These are phyloP conservation scores for Aschersonia sp. DNA, from an alignment of 2,329 filamentous ascomycete genomes.

Conservation along the genomic window DNA sequence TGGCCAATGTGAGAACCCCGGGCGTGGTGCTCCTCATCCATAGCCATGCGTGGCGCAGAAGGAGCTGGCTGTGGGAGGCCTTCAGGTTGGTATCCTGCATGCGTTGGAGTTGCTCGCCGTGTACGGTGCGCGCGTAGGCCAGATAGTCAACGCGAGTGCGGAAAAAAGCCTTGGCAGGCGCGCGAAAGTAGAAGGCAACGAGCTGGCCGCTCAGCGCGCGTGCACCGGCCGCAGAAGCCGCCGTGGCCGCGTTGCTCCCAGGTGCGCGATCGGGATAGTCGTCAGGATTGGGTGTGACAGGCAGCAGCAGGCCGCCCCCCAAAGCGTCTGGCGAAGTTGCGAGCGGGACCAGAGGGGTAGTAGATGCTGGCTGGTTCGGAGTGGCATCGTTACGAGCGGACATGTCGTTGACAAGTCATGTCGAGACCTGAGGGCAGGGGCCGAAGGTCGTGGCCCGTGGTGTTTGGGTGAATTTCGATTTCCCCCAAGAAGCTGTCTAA, in stretches of 20 bases:
- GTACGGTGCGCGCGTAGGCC: constrained; percentile 39
- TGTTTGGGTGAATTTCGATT: too few relatives aligned
- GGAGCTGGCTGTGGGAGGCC: constrained; percentile 16
- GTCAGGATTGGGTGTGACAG: constrained; percentile 22
- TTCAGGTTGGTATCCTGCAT: constrained; percentile 13
- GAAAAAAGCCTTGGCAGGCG: constrained; percentile 87
- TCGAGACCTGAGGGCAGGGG: constrained; percentile 16
- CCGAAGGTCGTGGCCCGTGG: too few relatives aligned
- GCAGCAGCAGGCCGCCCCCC: constrained; percentile 33
- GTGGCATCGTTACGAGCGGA: constrained; percentile 16
- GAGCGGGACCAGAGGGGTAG: constrained; percentile 10
- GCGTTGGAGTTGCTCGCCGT: constrained; percentile 27
- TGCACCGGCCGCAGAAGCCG: constrained; percentile 73
- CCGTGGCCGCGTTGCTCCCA: constrained; percentile 44
- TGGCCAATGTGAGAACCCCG: constrained; percentile 51
- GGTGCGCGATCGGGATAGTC: constrained; percentile 29
- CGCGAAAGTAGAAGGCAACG: constrained; percentile 82
- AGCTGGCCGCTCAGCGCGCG: constrained; percentile 73
- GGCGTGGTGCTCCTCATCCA: constrained; percentile 52
- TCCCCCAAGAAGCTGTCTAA: too few relatives aligned
- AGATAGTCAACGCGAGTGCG: constrained; percentile 77
- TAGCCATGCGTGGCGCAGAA: constrained; percentile 27
- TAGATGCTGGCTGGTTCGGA: background rate
- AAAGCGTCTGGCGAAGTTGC: constrained; percentile 9
- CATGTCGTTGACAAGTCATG: constrained; percentile 11